Percentiles rank a stretch among this genome's conserved stretches.
Conservation (phyloP, 2,329 filamentous ascomycete genomes). For the Hypoxylon sp. region DNA sequence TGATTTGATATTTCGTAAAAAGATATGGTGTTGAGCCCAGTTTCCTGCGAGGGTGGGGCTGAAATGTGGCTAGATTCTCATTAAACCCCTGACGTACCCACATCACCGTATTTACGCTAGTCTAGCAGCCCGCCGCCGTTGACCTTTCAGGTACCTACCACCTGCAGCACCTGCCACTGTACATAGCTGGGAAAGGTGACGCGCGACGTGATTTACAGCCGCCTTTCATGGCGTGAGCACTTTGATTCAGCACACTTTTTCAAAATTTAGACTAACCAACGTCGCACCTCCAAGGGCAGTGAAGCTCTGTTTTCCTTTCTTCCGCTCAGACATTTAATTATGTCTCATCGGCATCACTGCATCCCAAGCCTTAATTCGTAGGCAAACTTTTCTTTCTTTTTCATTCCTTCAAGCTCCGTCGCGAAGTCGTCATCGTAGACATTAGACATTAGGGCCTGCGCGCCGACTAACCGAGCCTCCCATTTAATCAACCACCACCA, state of each 20-base stretch:
- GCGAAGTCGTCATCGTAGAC: slow-evolving; percentile 10
- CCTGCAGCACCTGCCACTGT: slow-evolving; percentile 9
- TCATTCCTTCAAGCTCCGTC: slow-evolving; percentile 7
- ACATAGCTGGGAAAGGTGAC: slow-evolving; percentile 23
- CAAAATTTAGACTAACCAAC: slow-evolving; percentile 14
- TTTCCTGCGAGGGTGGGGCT: background rate
- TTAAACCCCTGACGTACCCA: slow-evolving; percentile 4
- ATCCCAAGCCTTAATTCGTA: slow-evolving; percentile 19
- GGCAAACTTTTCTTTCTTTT: slow-evolving; percentile 11
- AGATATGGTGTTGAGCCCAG: background rate
- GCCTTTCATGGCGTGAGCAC: slow-evolving; percentile 19
- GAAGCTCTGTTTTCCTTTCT: slow-evolving; percentile 20
- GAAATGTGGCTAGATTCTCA: slow-evolving; percentile 1
- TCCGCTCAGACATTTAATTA: slow-evolving; percentile 4
- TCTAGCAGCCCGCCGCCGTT: background rate
- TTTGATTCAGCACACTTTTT: slow-evolving; percentile 30
- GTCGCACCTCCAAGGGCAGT: slow-evolving; percentile 5
- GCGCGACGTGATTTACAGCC: slow-evolving; percentile 26
- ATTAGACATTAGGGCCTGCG: slow-evolving; percentile 4
- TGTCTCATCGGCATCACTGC: slow-evolving; percentile 19
- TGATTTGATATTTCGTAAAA: background rate
- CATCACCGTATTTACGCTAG: background rate
- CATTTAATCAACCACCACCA: slow-evolving; percentile 10
- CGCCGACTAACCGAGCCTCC: background rate
- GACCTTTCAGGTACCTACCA: background rate